These are phyloP conservation scores for Starmerella potacharoeniae DNA, from an alignment of 805 yeast species.

Conservation along the genomic window DNA sequence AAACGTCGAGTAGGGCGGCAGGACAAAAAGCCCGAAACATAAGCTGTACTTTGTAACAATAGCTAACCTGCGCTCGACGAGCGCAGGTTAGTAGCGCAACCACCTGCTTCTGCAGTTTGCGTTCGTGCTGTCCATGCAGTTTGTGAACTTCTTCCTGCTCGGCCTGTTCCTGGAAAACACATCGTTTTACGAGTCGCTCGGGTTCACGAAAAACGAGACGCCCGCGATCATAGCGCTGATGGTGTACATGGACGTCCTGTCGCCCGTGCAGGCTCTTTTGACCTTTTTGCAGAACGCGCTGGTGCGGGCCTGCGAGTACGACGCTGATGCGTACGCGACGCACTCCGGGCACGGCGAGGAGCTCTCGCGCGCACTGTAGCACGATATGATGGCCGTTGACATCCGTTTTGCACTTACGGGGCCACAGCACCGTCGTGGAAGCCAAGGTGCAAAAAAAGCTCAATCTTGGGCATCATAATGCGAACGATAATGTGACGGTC, in stretches of 20 bases:
- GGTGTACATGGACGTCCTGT: slow-evolving; percentile 63
- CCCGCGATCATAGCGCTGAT: slow-evolving; percentile 77
- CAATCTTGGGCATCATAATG: too few species aligned
- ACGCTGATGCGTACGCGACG: slow-evolving; percentile 84
- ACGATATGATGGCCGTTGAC: too few species aligned
- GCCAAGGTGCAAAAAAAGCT: too few species aligned
- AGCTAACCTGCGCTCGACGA: too few species aligned
- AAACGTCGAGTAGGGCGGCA: too few species aligned
- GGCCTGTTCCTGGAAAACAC: slow-evolving; percentile 68
- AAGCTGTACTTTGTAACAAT: too few species aligned
- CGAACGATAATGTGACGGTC: too few species aligned
- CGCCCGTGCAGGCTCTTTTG: slow-evolving; percentile 62
- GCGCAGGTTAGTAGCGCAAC: too few species aligned
- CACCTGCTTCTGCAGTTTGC: slow-evolving; percentile 72
- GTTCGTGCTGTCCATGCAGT: slow-evolving; percentile 52
- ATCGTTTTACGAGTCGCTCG: slow-evolving; percentile 69
- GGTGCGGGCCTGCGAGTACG: slow-evolving; percentile 80
- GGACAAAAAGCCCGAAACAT: too few species aligned
- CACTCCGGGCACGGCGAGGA: slow-evolving; percentile 58
- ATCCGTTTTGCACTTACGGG: too few species aligned
- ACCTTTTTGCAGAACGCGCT: slow-evolving; percentile 57
- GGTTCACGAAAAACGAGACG: slow-evolving; percentile 45
- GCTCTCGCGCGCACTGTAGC: slow-evolving; percentile 58
- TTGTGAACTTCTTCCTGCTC: slow-evolving; percentile 58
- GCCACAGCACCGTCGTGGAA: too few species aligned